Percentiles rank a stretch among this genome's conserved stretches.
These are phyloP conservation scores for Boletellus deceptivus DNA, from an alignment of 1,284 basidiomycete genomes.

Conservation along the genomic window DNA sequence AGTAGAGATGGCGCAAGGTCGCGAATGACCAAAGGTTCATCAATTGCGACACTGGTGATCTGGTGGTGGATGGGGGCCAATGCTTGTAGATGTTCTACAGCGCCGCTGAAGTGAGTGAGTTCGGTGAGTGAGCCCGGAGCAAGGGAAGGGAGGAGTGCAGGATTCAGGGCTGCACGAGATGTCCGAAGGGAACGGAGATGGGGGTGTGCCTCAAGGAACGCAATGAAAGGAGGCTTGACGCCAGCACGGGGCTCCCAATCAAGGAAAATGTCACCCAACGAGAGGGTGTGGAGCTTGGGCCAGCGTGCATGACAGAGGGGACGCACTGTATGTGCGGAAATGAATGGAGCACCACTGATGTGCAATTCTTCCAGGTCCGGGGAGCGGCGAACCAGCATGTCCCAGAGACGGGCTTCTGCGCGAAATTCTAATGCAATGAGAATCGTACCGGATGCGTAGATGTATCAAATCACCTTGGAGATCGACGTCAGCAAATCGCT, in stretches of 20 bases:
- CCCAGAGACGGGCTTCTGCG: slow-evolving; percentile 48
- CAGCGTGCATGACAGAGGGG: slow-evolving; percentile 51
- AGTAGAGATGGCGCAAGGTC: slow-evolving; percentile 62
- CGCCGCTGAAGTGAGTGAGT: slow-evolving; percentile 47
- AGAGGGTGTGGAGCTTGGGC: slow-evolving; percentile 56
- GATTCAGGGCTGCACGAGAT: slow-evolving; percentile 54
- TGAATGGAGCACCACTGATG: slow-evolving; percentile 54
- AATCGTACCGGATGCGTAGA: neutral
- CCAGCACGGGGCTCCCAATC: slow-evolving; percentile 44
- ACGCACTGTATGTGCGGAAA: slow-evolving; percentile 40
- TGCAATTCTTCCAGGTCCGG: slow-evolving; percentile 61
- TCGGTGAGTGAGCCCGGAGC: slow-evolving; percentile 44
- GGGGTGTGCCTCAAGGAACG: slow-evolving; percentile 65
- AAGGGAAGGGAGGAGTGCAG: slow-evolving; percentile 50
- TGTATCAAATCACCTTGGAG: slow-evolving; percentile 46
- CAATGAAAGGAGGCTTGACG: slow-evolving; percentile 53
- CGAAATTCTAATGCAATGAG: slow-evolving; percentile 20
- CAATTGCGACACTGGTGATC: slow-evolving; percentile 53
- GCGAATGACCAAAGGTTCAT: slow-evolving; percentile 63
- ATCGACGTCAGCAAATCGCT: slow-evolving; percentile 51
- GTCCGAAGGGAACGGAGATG: slow-evolving; percentile 52
- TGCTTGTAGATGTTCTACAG: slow-evolving; percentile 60
- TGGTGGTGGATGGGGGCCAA: slow-evolving; percentile 44
- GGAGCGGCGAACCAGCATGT: slow-evolving; percentile 62
- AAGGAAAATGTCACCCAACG: slow-evolving; percentile 60